Percentiles rank a stretch among this genome's conserved stretches.
These are phyloP conservation scores for Arabidopsis lyrata DNA, from an alignment of 441 rosid genomes.

Conservation along the genomic window DNA sequence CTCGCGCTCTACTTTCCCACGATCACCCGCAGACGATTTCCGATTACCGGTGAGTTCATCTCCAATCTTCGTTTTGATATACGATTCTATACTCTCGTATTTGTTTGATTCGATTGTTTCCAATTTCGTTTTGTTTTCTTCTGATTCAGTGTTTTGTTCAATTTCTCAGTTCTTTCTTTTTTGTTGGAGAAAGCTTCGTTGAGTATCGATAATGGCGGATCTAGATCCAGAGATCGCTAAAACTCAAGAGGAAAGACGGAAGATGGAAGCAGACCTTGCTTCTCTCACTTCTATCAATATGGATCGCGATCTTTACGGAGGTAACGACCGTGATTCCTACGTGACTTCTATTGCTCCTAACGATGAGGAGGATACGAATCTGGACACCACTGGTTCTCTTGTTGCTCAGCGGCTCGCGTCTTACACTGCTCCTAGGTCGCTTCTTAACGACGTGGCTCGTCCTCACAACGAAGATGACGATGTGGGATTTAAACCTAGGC, in stretches of 20 bases:
- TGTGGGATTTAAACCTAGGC: constrained; percentile 69
- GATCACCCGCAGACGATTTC: neutral
- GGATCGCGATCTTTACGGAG: constrained; percentile 90
- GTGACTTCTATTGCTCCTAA: constrained; percentile 81
- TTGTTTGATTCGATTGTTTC: neutral
- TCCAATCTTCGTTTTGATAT: neutral
- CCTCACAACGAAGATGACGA: constrained; percentile 63
- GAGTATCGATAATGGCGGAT: constrained; percentile 48
- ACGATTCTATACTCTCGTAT: neutral
- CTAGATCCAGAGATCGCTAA: constrained; percentile 82
- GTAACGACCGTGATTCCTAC: constrained; percentile 67
- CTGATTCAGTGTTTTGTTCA: constrained; percentile 3
- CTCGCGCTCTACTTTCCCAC: constrained; percentile 10
- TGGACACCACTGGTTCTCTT: constrained; percentile 67
- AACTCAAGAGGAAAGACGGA: constrained; percentile 81
- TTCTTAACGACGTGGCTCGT: constrained; percentile 80
- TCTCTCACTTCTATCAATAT: constrained; percentile 71
- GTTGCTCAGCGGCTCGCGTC: constrained; percentile 84
- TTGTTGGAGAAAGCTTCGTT: constrained; percentile 25
- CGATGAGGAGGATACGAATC: constrained; percentile 77
- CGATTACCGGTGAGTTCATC: constrained; percentile 30
- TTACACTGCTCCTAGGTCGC: constrained; percentile 89
- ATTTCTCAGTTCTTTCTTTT: neutral
- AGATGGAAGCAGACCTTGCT: constrained; percentile 78
- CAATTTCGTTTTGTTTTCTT: constrained; percentile 7